Evolutionary conservation across 352 stramenopile species (phyloP).

Genomic region (Globisporangium acanthophoron): DNA sequence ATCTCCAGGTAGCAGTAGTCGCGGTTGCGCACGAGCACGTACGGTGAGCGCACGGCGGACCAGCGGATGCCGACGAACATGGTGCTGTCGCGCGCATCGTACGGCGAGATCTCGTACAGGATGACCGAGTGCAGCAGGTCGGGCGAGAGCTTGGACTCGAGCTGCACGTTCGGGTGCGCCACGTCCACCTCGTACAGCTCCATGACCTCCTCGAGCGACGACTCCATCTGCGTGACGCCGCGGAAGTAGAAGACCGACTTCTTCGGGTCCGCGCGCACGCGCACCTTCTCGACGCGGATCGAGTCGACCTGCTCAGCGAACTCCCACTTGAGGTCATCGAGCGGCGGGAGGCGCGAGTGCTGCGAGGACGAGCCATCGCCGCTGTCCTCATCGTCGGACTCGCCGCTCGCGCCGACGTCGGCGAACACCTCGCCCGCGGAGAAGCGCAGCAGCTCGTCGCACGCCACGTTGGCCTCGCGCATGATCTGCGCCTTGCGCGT

Average conservation of each 20-base stretch:
- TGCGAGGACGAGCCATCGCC: neutral
- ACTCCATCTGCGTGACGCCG: conserved; percentile 62
- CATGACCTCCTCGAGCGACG: conserved; percentile 60
- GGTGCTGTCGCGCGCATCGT: conserved; percentile 38
- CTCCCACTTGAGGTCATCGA: conserved; percentile 62
- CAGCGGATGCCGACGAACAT: conserved; percentile 77
- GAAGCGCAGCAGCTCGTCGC: conserved; percentile 73
- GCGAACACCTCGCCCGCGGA: conserved; percentile 53
- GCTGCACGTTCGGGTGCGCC: conserved; percentile 62
- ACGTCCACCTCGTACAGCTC: conserved; percentile 74
- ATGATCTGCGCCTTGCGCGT: conserved; percentile 61
- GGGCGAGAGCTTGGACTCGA: conserved; percentile 67
- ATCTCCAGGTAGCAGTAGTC: conserved; percentile 80
- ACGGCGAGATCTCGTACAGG: conserved; percentile 70
- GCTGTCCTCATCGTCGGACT: conserved; percentile 17
- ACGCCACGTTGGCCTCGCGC: conserved; percentile 65
- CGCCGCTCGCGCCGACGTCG: conserved; percentile 12
- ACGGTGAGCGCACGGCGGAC: conserved; percentile 63
- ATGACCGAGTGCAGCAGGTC: conserved; percentile 76
- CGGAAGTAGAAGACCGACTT: conserved; percentile 71
- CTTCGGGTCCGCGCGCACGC: conserved; percentile 50
- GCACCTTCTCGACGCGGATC: conserved; percentile 73
- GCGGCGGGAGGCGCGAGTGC: neutral
- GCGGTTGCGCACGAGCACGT: conserved; percentile 67
- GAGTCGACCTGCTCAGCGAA: conserved; percentile 65